Base-by-base conservation (phyloP, 345 rosid genomes). In the Excoecaria cochinchinensis region DNA sequence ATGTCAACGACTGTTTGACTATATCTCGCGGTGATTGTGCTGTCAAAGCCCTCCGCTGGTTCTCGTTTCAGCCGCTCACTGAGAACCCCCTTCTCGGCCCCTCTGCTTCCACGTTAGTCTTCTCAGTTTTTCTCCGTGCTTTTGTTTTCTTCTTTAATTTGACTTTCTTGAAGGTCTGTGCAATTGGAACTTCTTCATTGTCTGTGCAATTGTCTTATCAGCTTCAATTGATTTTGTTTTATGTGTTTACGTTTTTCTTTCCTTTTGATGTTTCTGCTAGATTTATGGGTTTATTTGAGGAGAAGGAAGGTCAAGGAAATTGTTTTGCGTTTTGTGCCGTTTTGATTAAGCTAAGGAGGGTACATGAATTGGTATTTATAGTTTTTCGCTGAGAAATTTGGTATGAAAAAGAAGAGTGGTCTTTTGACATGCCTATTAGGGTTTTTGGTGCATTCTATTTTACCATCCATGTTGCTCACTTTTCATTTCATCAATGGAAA, bases 81-180 rank as follows among this genome's bases (percentile, higher is more conserved):
- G 95, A 95, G 86, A 92, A 92, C 79, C 99, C 95, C 67, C 80
- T 92, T 78, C 94, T 92, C 71, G 97, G 97, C 4, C 97, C 96
- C 55, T 89, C 95, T 59, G 88, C 95, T 69, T 93, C 98, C 42
- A 82, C 95, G 97, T 91, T 21, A 74, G 91, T 75, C 13, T 21
- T 70, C 60, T 66, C 51, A 24, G 1, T 19, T n/a, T 11, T 67
- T 36, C n/a, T 13, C 22, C 36, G 39, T 25, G 50, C 12, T 10
- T 24, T 4, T 62, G 19, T 36, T 38, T 1, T 75, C 46, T 50
- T 22, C 4, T 12, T 14, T 70, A 53, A 53, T 15, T 24, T 44
- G 25, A 46, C 21, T 78, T 50, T 1, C 15, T 40, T 71, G 62
- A 53, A 10, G 19, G 19, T 38, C n/a, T 25, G 3, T 39, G 46